Percentiles rank a stretch among this genome's conserved stretches.
phyloP scores from a whole-genome alignment of 1,284 basidiomycete species.

The Ceratorhiza oryzae-sativae region DNA sequence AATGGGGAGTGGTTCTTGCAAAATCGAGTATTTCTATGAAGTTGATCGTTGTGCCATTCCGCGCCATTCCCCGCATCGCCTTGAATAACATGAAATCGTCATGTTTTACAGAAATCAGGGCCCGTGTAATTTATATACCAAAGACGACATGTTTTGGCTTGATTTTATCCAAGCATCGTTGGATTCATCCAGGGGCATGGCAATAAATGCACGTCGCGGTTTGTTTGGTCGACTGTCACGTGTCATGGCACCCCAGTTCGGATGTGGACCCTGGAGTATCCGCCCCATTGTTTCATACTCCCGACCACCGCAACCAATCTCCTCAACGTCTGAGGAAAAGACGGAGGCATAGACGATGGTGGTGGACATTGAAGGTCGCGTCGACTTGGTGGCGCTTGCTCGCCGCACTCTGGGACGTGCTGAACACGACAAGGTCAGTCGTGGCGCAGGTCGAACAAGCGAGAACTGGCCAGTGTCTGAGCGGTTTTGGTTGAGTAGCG shows the following conservation, averaged over 20 bases:
- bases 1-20: neutral
- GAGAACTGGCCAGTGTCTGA: neutral
- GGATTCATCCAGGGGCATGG: too few species aligned
- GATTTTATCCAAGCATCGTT: too few species aligned
- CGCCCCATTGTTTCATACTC: neutral
- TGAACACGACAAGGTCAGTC: conserved; percentile 33
- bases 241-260: neutral
- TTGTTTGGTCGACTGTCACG: conserved; percentile 2
- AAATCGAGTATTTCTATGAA: too few species aligned
- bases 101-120: too few species aligned
- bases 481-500: neutral
- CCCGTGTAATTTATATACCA: too few species aligned
- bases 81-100: too few species aligned
- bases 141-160: too few species aligned
- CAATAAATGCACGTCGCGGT: conserved; percentile 2
- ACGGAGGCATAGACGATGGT: neutral
- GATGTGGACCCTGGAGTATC: conserved; percentile 32
- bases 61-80: neutral
- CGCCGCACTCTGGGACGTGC: conserved; percentile 38
- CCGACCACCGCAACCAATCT: neutral
- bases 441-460: conserved; percentile 16
- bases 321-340: neutral
- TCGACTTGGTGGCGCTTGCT: neutral
- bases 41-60: conserved; percentile 14
- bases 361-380: neutral